Evolutionary conservation across 2,329 filamentous ascomycete species (phyloP).

Genomic region (Karstenula rhodostoma): DNA sequence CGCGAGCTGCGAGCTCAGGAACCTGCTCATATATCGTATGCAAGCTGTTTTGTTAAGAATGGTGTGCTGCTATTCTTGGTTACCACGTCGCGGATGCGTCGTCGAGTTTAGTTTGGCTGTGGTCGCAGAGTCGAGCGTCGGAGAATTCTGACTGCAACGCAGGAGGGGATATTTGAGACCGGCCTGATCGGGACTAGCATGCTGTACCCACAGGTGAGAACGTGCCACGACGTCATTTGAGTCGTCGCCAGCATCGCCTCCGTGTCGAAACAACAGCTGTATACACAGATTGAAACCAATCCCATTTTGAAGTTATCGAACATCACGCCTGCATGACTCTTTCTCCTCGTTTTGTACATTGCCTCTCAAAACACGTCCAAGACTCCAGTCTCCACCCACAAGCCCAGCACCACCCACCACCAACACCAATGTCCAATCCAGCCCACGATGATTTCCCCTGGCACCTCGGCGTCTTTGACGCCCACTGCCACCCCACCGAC

Average conservation of each 20-base stretch:
- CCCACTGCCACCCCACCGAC: constrained; percentile 86
- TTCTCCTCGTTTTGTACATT: neutral
- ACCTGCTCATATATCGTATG: neutral
- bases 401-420: neutral
- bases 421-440: neutral
- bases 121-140: neutral
- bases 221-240: neutral
- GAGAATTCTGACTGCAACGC: constrained; percentile 5
- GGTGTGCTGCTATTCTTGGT: neutral
- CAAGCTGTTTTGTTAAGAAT: neutral
- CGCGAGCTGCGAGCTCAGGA: neutral
- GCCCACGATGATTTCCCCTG: constrained; percentile 63
- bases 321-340: neutral
- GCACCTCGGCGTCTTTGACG: constrained; percentile 76
- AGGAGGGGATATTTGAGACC: neutral
- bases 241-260: neutral
- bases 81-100: neutral
- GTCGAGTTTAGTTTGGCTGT: neutral
- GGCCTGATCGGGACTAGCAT: neutral
- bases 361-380: neutral
- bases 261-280: neutral
- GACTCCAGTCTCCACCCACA: neutral
- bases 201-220: neutral
- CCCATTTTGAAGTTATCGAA: neutral
- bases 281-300: neutral